These are phyloP conservation scores for Rhodotorula glutinis DNA, from an alignment of 1,284 basidiomycete genomes.

Conservation along the genomic window DNA sequence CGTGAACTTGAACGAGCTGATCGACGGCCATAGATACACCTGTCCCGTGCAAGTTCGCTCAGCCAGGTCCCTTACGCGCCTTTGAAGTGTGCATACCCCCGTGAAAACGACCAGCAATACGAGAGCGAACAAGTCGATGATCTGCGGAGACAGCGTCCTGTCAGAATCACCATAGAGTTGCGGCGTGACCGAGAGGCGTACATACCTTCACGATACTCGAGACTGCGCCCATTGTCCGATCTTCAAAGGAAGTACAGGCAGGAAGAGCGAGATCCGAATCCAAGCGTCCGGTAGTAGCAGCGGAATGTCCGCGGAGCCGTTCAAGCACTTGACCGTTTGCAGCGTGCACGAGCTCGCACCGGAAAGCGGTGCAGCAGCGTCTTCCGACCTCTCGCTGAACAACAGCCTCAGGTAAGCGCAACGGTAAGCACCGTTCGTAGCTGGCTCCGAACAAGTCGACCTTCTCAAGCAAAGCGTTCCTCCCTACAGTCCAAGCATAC, in stretches of 20 bases:
- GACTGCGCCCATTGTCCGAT: no score
- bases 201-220: not conserved
- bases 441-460: not conserved
- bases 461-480: not conserved
- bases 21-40: conserved; percentile 2
- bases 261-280: not conserved
- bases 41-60: not conserved
- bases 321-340: not conserved
- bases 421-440: not conserved
- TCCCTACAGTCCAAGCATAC: not conserved
- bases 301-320: not conserved
- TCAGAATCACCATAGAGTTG: not conserved
- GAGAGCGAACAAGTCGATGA: not conserved
- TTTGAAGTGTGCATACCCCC: not conserved
- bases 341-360: not conserved
- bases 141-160: not conserved
- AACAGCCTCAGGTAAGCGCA: no score
- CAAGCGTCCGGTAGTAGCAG: not conserved
- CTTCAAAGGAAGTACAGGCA: no score
- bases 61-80: no score
- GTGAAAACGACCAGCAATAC: not conserved
- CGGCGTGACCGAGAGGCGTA: not conserved
- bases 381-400: not conserved
- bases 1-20: not conserved
- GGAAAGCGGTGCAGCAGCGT: not conserved